These are phyloP conservation scores for Ustilago xerochloae DNA, from an alignment of 1,284 basidiomycete genomes.

Conservation along the genomic window DNA sequence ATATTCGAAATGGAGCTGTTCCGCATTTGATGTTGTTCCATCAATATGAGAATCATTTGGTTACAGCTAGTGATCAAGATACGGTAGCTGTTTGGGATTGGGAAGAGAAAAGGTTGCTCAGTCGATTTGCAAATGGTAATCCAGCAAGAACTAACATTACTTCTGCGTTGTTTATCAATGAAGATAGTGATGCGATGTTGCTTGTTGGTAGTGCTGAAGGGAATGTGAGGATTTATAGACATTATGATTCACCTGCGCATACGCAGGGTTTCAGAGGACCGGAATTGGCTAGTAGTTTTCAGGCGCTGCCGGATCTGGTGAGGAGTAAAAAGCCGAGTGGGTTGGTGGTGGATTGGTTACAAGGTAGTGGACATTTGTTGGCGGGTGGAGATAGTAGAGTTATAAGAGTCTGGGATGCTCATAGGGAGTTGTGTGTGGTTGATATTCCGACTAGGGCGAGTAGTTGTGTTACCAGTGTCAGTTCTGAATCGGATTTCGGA, in stretches of 20 bases:
- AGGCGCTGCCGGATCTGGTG: conserved; percentile 84
- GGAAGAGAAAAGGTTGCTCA: conserved; percentile 81
- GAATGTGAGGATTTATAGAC: conserved; percentile 87
- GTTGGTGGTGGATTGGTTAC: conserved; percentile 92
- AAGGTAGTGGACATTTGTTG: conserved; percentile 83
- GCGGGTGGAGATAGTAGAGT: conserved; percentile 90
- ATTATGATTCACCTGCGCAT: conserved; percentile 74
- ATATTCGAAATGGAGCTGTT: conserved; percentile 73
- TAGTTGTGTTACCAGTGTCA: conserved; percentile 86
- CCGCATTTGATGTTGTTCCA: conserved; percentile 80
- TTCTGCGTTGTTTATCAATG: conserved; percentile 91
- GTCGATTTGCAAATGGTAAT: conserved; percentile 90
- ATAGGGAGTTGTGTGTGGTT: conserved; percentile 84
- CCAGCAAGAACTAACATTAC: conserved; percentile 84
- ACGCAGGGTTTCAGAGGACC: conserved; percentile 70
- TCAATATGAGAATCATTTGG: conserved; percentile 88
- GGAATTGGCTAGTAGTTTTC: conserved; percentile 90
- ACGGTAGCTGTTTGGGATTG: conserved; percentile 96
- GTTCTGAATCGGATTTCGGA: conserved; percentile 81
- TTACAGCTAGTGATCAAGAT: conserved; percentile 86
- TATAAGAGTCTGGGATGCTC: conserved; percentile 94
- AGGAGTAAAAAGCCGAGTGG: conserved; percentile 80
- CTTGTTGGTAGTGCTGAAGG: conserved; percentile 89
- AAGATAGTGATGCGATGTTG: conserved; percentile 91
- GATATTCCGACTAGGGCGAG: conserved; percentile 89